These are phyloP conservation scores for Gracilaria vermiculophylla DNA, from an alignment of 23 red algal genomes.

Conservation along the genomic window DNA sequence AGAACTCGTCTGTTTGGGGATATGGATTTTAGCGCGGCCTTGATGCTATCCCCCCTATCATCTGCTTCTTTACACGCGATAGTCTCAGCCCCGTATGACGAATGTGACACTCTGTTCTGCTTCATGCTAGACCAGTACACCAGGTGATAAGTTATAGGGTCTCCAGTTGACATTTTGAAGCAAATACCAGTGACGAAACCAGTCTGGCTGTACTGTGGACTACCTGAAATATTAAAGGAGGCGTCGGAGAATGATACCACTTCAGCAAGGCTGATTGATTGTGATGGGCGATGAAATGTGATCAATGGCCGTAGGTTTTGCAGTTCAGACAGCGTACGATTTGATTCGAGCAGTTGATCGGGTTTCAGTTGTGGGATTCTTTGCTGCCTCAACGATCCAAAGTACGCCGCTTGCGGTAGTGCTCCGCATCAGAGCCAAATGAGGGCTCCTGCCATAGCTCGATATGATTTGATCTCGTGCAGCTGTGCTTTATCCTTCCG, in stretches of 20 bases:
- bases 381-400: conserved; percentile 28
- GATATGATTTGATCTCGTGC: not conserved
- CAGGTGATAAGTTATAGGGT: not conserved
- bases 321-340: not conserved
- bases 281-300: not conserved
- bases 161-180: not conserved
- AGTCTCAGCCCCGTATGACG: conserved; percentile 31
- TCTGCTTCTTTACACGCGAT: conserved; percentile 18
- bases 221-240: not conserved
- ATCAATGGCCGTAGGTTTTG: not conserved
- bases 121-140: not conserved
- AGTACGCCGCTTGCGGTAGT: conserved; percentile 22
- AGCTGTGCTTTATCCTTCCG: not conserved
- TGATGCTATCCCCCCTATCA: not conserved
- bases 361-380: not conserved
- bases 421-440: not conserved
- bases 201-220: not conserved
- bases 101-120: not conserved
- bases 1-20: not conserved
- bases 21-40: not conserved
- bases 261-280: not conserved
- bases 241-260: conserved; percentile 21
- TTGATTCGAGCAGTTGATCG: not conserved
- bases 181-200: not conserved
- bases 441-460: not conserved